Percentiles rank a stretch among this genome's conserved stretches.
phyloP scores from a whole-genome alignment of 768 basidiomycete genomes.

The Pisolithus sp. region DNA sequence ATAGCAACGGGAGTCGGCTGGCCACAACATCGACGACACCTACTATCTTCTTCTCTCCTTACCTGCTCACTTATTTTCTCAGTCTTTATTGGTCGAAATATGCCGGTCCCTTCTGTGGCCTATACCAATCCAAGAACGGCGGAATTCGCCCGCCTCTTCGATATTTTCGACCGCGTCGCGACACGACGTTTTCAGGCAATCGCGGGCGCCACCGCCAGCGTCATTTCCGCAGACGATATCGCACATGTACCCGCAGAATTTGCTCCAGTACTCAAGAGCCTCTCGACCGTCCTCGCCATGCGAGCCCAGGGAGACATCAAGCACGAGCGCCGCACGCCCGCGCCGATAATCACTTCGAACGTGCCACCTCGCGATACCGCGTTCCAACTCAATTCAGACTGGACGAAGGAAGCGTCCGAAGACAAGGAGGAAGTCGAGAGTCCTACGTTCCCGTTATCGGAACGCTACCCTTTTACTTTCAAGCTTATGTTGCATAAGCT shows the following conservation, averaged over 20 bases:
- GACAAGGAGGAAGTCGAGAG: conserved; percentile 23
- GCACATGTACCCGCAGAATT: conserved; percentile 23
- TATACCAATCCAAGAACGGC: conserved; percentile 35
- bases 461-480: conserved; percentile 54
- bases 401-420: conserved; percentile 6
- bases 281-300: conserved; percentile 30
- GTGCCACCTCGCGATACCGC: conserved; percentile 19
- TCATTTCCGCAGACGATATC: conserved; percentile 27
- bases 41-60: background rate
- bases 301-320: conserved; percentile 26
- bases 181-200: conserved; percentile 32
- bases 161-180: conserved; percentile 49
- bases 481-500: conserved; percentile 62
- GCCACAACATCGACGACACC: background rate
- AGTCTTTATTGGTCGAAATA: conserved; percentile 1
- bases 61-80: conserved; percentile 2
- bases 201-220: conserved; percentile 8
- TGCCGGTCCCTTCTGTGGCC: conserved; percentile 14
- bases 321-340: background rate
- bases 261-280: conserved; percentile 31
- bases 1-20: background rate
- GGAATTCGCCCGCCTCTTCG: conserved; percentile 49
- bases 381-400: conserved; percentile 11
- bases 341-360: background rate
- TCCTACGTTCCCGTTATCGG: conserved; percentile 36